A percentile compares a stretch with the other conserved stretches of the same genome.
Evolutionary conservation across 768 basidiomycete species (phyloP).

Genomic region (Cantharellus cinnabarinus): DNA sequence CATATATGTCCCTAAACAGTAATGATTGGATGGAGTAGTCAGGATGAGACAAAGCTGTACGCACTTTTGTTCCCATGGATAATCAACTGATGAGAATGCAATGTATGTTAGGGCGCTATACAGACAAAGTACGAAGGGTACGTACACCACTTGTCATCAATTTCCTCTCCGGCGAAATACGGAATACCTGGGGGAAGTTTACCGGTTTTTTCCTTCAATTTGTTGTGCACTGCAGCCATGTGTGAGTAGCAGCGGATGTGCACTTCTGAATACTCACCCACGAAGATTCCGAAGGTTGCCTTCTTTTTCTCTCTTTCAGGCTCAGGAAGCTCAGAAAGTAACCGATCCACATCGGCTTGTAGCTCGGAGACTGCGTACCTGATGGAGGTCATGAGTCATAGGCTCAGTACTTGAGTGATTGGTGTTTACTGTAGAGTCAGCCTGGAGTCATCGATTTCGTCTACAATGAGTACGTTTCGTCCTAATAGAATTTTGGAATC

Average conservation of each 20-base stretch:
- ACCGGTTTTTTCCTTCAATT: slow-evolving; percentile 70
- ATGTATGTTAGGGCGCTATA: slow-evolving; percentile 5
- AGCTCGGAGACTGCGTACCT: slow-evolving; percentile 81
- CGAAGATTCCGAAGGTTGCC: slow-evolving; percentile 81
- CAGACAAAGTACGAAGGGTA: not conserved
- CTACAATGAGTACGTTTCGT: slow-evolving; percentile 62
- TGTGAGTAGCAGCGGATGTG: not conserved
- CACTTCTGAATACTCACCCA: slow-evolving; percentile 21
- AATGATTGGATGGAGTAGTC: not conserved
- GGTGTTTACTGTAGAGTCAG: slow-evolving; percentile 61
- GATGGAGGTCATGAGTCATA: not conserved
- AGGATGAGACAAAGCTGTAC: slow-evolving; percentile 11
- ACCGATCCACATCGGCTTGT: slow-evolving; percentile 65
- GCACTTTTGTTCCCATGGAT: slow-evolving; percentile 66
- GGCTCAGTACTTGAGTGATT: not conserved
- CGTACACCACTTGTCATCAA: slow-evolving; percentile 43
- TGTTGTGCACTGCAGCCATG: slow-evolving; percentile 51
- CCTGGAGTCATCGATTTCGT: slow-evolving; percentile 75
- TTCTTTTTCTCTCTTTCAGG: slow-evolving; percentile 48
- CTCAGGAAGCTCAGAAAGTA: slow-evolving; percentile 43
- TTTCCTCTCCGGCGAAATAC: slow-evolving; percentile 74
- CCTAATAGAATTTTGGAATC: slow-evolving; percentile 58
- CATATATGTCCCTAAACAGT: slow-evolving; percentile 43
- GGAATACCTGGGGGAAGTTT: slow-evolving; percentile 42
- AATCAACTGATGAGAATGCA: slow-evolving; percentile 40